phyloP scores from a whole-genome alignment of 108 stramenopile genomes.

The Cyclotella cryptica region DNA sequence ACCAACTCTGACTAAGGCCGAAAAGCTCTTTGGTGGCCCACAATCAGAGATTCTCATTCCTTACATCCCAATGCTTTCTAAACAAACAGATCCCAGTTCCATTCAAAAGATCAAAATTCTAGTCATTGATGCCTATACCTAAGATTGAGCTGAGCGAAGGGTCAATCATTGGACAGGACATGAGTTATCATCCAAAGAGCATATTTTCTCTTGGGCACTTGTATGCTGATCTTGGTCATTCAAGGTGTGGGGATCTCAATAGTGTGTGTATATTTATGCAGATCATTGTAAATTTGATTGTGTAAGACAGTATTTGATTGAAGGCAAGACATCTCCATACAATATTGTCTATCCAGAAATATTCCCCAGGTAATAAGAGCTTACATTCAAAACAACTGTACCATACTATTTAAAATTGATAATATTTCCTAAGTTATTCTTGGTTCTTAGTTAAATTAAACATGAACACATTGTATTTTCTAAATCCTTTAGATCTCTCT shows the following conservation, averaged over 20 bases:
- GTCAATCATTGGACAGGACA: no score
- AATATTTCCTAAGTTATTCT: no score
- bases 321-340: not conserved
- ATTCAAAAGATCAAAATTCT: conserved; percentile 23
- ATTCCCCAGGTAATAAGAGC: not conserved
- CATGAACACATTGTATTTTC: no score
- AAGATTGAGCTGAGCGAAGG: not conserved
- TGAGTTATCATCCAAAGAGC: not conserved
- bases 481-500: no score
- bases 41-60: conserved; percentile 1
- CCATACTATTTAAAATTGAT: no score
- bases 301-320: not conserved
- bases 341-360: conserved; percentile 12
- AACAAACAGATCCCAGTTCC: conserved; percentile 11
- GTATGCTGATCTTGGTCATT: conserved; percentile 4
- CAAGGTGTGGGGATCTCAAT: conserved; percentile 13
- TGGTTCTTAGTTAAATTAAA: no score
- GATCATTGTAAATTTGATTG: conserved; percentile 17
- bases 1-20: conserved; percentile 7
- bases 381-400: no score
- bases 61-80: conserved; percentile 10
- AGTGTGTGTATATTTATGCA: conserved; percentile 10
- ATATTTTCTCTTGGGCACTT: conserved; percentile 19
- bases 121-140: no score
- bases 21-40: not conserved